Base-by-base conservation (phyloP, 306 rosid species). In the Erythrophleum fordii region DNA sequence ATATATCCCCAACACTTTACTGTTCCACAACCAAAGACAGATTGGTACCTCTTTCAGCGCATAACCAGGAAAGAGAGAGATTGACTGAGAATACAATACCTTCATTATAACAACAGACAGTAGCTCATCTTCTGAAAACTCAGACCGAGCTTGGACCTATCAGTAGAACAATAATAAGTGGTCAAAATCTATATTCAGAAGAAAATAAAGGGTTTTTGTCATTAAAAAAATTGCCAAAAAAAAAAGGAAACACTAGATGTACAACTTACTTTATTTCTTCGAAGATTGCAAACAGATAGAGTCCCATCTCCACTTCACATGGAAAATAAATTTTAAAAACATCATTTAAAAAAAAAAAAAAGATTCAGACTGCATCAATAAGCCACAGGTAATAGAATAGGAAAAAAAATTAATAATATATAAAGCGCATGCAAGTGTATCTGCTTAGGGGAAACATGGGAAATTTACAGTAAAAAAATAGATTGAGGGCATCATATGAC, bases 81-180 rank as follows among this genome's bases (percentile, higher is more conserved):
- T 59, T 48, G 35, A 39, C 14, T 18, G 61, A 70, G 69, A 14
- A 42, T n/a, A 73, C 35, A 77, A 73, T 76, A 92, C 98, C 98
- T 92, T 95, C 97, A 92, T 90, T 76, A 92, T 73, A 85, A 95
- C 97, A 77, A 95, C 92, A 46, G 97, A 92, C 41, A 95, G 85
- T 69, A 92, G 84, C 85, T 95, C 98, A 46, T 90, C 97, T 88
- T 91, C 98, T 5, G 97, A 92, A 87, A 90, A 95, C 86, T 95
- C 98, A 65, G 98, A 95, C 67, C 80, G 97, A 56, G 87, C 85
- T 78, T 95, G 95, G 64, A 95, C 90, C 97, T 95, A 78, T 31
- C 78, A 75, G 69, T 45, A 82, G 71, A 72, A 51, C 53, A 85
- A 78, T 72, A 81, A 78, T 55, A 51, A 76, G 31, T 69, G n/a